Conservation (phyloP, 331 rosid species). For the Acacia pycnantha region DNA sequence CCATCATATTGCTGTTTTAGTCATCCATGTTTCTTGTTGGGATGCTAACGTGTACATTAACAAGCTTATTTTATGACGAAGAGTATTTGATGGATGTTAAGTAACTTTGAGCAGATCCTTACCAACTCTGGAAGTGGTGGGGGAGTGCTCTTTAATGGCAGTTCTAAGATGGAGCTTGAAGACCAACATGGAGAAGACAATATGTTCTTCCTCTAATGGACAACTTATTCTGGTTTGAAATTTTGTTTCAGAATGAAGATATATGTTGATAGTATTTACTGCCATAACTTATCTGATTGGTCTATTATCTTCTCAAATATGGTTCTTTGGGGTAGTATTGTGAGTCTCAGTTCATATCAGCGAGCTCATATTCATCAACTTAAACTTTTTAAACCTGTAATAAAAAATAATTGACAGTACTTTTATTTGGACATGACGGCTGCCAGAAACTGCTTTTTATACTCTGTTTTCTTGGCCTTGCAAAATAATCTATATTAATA, state of each 20-base stretch:
- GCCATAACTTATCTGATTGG: constrained; percentile 12
- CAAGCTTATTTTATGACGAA: background rate
- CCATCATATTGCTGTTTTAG: background rate
- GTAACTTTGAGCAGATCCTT: constrained; percentile 61
- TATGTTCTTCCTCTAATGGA: constrained; percentile 70
- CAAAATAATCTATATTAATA: background rate
- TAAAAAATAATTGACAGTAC: no score
- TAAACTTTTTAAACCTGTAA: no score
- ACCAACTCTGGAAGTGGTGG: constrained; percentile 67
- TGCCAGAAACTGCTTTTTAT: background rate
- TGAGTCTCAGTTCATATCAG: no score
- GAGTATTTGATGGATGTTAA: constrained; percentile 18
- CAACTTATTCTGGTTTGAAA: constrained; percentile 74
- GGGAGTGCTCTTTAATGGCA: constrained; percentile 61
- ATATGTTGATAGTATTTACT: constrained; percentile 11
- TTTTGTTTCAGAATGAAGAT: constrained; percentile 20
- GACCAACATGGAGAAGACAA: constrained; percentile 62
- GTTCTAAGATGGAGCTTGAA: constrained; percentile 78
- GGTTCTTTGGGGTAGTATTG: background rate
- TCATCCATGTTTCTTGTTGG: background rate
- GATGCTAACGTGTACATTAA: background rate
- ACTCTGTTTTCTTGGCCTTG: background rate
- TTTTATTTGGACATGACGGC: constrained; percentile 13
- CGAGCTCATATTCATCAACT: no score
- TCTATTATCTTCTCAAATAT: background rate